These are phyloP conservation scores for Penicillium angulare DNA, from an alignment of 495 filamentous ascomycete species.

Conservation along the genomic window DNA sequence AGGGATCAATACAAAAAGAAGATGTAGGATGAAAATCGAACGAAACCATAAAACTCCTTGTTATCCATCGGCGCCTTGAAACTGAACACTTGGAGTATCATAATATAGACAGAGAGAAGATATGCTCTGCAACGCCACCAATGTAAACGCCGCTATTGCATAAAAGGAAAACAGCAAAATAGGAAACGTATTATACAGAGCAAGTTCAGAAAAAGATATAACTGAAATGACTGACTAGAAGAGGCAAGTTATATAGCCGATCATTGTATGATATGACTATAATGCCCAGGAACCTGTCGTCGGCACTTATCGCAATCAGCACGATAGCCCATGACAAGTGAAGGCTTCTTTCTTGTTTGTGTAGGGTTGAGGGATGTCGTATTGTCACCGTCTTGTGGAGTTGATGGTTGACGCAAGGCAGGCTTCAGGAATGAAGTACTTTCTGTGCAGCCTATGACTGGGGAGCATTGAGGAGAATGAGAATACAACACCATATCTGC, in stretches of 20 bases:
- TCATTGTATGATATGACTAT: slow-evolving; percentile 69
- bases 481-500: background rate
- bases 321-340: slow-evolving; percentile 80
- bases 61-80: background rate
- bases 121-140: no score
- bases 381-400: background rate
- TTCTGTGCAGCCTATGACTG: no score
- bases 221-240: background rate
- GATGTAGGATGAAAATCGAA: background rate
- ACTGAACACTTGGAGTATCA: background rate
- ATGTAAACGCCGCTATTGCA: no score
- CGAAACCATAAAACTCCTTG: background rate
- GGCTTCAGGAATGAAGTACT: no score
- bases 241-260: background rate
- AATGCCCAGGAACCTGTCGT: slow-evolving; percentile 77
- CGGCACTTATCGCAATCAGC: slow-evolving; percentile 85
- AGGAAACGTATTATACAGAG: no score
- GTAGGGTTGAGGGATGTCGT: background rate
- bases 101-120: background rate
- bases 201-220: background rate
- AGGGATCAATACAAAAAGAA: background rate
- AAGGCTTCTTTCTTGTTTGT: slow-evolving; percentile 51
- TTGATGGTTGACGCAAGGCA: background rate
- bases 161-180: no score
- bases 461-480: background rate